Conservation (phyloP, 345 rosid species). For the Geranium brycei region DNA sequence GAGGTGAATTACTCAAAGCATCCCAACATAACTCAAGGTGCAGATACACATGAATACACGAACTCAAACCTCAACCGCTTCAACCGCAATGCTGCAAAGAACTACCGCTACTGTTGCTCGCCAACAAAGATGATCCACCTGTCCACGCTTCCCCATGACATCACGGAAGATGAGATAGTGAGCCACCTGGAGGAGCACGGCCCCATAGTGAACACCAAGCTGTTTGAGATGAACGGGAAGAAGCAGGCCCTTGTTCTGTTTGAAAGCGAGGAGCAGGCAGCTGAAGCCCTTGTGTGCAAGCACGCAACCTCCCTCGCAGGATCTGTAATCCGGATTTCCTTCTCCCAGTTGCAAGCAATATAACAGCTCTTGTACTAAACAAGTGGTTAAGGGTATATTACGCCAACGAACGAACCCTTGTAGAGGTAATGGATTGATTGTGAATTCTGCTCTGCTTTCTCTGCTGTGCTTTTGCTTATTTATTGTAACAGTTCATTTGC, state of each 20-base stretch:
- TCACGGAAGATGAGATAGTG: constrained; percentile 69
- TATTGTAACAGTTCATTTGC: too few relatives aligned
- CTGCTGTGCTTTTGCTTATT: too few relatives aligned
- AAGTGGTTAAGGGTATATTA: neutral
- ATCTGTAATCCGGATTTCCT: constrained; percentile 79
- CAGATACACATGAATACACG: constrained; percentile 66
- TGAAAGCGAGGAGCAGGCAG: constrained; percentile 81
- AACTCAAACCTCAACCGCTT: constrained; percentile 91
- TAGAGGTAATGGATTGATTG: too few relatives aligned
- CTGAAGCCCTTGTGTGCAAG: constrained; percentile 87
- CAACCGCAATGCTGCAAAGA: constrained; percentile 93
- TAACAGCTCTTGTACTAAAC: constrained; percentile 16
- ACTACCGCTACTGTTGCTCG: constrained; percentile 94
- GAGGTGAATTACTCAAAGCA: constrained; percentile 96
- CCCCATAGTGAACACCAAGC: constrained; percentile 46
- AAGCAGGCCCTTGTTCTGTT: constrained; percentile 80
- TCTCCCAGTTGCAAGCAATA: constrained; percentile 86
- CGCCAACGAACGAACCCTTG: too few relatives aligned
- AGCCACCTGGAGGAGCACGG: constrained; percentile 75
- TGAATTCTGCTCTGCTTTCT: too few relatives aligned
- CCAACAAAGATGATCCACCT: constrained; percentile 95
- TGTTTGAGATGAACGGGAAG: constrained; percentile 91
- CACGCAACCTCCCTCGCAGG: constrained; percentile 75
- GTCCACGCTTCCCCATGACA: constrained; percentile 79
- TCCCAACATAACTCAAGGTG: constrained; percentile 75